Evolutionary conservation across 768 basidiomycete genomes (phyloP).

Genomic region (Hygrocybe punicea): DNA sequence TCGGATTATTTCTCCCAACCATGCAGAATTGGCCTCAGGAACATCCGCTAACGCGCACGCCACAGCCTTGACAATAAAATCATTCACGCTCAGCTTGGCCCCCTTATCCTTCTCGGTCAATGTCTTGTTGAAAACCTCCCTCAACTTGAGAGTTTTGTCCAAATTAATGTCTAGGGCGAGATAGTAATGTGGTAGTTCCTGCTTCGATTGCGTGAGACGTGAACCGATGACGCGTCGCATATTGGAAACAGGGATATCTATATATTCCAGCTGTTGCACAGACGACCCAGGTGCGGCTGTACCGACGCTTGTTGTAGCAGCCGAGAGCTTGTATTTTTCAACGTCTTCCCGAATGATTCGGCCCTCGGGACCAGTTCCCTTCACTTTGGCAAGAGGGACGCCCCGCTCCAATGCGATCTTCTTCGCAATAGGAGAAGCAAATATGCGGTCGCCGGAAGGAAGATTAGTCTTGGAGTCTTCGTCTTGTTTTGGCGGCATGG

Average conservation of each 20-base stretch:
- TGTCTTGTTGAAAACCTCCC: conserved; percentile 93
- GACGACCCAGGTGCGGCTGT: conserved; percentile 46
- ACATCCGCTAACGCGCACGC: conserved; percentile 90
- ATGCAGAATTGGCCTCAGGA: conserved; percentile 96
- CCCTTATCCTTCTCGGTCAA: conserved; percentile 82
- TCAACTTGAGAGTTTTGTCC: conserved; percentile 91
- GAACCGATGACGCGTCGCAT: conserved; percentile 93
- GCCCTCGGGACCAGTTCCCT: conserved; percentile 91
- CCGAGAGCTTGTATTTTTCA: conserved; percentile 74
- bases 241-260: conserved; percentile 85
- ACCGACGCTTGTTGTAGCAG: conserved; percentile 43
- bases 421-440: conserved; percentile 94
- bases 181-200: conserved; percentile 96
- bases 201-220: conserved; percentile 89
- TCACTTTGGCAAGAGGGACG: conserved; percentile 83
- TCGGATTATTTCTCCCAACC: conserved; percentile 93
- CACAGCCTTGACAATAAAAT: conserved; percentile 95
- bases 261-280: conserved; percentile 64
- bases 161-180: conserved; percentile 92
- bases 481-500: conserved; percentile 34
- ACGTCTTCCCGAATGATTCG: conserved; percentile 94
- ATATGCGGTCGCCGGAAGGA: conserved; percentile 75
- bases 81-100: conserved; percentile 94
- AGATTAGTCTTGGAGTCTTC: conserved; percentile 53
- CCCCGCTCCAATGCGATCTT: conserved; percentile 94